Evolutionary conservation across 345 rosid genomes (phyloP).

Genomic region (Cardiospermum halicacabum): DNA sequence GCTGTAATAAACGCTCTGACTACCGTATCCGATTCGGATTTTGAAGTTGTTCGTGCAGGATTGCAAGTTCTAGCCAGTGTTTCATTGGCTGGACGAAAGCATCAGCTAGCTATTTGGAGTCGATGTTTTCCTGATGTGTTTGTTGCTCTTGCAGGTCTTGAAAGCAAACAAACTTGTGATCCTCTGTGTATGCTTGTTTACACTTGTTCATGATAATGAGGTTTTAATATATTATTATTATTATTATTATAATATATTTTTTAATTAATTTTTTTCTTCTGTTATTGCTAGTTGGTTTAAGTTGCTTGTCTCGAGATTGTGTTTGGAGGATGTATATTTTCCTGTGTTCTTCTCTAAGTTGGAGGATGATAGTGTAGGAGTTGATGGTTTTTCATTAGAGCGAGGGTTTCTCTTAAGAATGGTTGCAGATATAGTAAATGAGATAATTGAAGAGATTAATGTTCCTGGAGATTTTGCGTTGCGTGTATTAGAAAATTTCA

Average conservation of each 20-base stretch:
- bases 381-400: conserved; percentile 36
- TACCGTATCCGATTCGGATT: conserved; percentile 26
- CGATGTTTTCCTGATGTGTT: conserved; percentile 49
- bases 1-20: conserved; percentile 30
- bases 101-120: conserved; percentile 55
- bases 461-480: conserved; percentile 31
- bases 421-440: conserved; percentile 52
- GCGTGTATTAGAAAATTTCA: conserved; percentile 32
- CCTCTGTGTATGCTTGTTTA: conserved; percentile 72
- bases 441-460: conserved; percentile 35
- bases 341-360: conserved; percentile 39
- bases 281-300: conserved; percentile 65
- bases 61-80: conserved; percentile 74
- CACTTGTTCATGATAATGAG: conserved; percentile 59
- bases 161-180: conserved; percentile 52
- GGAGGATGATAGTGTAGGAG: conserved; percentile 13
- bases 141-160: conserved; percentile 34
- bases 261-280: neutral
- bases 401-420: conserved; percentile 57
- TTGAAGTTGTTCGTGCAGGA: conserved; percentile 39
- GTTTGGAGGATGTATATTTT: conserved; percentile 52
- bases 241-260: neutral
- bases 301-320: conserved; percentile 58
- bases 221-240: conserved; percentile 26
- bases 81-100: conserved; percentile 52